Conservation (phyloP, 257 asterid species). For the Przewalskia tangutica region DNA sequence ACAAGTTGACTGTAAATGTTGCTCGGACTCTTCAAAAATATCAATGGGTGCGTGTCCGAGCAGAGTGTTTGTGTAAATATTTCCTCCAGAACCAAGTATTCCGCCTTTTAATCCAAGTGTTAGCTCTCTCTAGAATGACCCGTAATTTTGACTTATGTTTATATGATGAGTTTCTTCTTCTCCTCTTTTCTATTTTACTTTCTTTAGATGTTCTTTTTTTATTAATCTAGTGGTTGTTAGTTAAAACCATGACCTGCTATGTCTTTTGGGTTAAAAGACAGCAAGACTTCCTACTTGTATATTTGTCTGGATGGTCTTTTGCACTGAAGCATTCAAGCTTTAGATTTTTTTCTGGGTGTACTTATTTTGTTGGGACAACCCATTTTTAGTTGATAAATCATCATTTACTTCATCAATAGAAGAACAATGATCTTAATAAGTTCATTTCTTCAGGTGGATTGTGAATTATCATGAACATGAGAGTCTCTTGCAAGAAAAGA, state of each 20-base stretch:
- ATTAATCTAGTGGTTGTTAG: neutral
- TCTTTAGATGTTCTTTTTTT: neutral
- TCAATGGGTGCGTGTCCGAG: too few relatives aligned
- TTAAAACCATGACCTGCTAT: neutral
- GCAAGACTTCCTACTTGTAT: neutral
- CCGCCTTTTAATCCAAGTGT: neutral
- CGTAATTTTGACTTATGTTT: neutral
- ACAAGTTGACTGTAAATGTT: neutral
- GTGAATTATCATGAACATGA: slow-evolving; percentile 93
- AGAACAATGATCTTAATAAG: neutral
- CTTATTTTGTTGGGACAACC: neutral
- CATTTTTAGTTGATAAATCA: neutral
- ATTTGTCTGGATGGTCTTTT: neutral
- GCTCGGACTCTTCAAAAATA: too few relatives aligned
- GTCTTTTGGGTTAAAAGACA: neutral
- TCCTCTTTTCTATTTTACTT: neutral
- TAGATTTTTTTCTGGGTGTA: neutral
- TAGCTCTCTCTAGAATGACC: neutral
- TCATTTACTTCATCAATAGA: neutral
- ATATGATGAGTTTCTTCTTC: neutral
- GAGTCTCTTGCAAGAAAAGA: slow-evolving; percentile 91
- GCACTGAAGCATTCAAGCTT: neutral
- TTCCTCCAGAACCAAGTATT: neutral
- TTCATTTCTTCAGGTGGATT: slow-evolving; percentile 62
- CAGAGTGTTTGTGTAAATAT: neutral